Evolutionary conservation across 805 yeast genomes (phyloP).

Genomic region (Lipomyces sp.): DNA sequence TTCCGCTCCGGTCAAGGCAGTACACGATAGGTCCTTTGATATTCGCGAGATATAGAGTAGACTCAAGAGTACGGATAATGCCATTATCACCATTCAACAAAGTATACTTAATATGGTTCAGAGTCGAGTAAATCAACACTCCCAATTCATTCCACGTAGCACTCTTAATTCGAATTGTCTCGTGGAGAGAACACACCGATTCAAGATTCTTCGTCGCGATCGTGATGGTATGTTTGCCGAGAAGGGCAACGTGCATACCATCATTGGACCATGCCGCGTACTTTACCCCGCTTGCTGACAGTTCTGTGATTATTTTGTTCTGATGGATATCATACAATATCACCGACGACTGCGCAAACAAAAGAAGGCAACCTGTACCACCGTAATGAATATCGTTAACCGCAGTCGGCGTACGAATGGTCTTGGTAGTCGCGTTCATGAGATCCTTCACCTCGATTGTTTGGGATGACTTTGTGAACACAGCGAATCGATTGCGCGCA

Average conservation of each 20-base stretch:
- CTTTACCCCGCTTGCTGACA: conserved; percentile 77
- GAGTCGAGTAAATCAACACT: conserved; percentile 88
- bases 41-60: conserved; percentile 79
- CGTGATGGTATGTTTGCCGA: conserved; percentile 90
- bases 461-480: conserved; percentile 66
- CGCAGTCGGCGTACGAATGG: conserved; percentile 60
- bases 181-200: conserved; percentile 82
- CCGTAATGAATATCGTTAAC: conserved; percentile 69
- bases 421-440: conserved; percentile 78
- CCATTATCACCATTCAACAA: conserved; percentile 94
- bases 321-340: conserved; percentile 91
- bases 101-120: conserved; percentile 93
- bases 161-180: conserved; percentile 93
- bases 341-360: conserved; percentile 74
- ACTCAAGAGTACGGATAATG: conserved; percentile 87
- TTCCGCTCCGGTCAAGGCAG: conserved; percentile 84
- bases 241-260: conserved; percentile 82
- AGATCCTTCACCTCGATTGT: conserved; percentile 83
- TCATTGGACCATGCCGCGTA: conserved; percentile 88
- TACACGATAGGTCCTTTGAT: conserved; percentile 73
- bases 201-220: conserved; percentile 82
- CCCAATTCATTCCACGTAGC: conserved; percentile 97
- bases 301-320: conserved; percentile 72
- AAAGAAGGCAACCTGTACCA: conserved; percentile 80
- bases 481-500: conserved; percentile 92